Conservation (phyloP, 164 flowering plant species). For the Akebia trifoliata region DNA sequence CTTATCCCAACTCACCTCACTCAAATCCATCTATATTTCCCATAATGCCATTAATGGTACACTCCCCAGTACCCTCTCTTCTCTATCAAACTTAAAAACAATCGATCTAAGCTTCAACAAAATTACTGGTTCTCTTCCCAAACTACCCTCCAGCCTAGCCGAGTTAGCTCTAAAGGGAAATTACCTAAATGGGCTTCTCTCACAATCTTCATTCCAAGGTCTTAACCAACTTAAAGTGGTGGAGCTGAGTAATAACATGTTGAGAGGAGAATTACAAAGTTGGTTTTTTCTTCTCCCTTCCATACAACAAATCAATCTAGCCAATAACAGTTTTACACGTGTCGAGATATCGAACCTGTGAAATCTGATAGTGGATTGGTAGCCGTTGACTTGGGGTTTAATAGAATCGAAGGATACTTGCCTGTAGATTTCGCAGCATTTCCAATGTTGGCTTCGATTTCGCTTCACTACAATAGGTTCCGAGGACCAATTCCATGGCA, state of each 20-base stretch:
- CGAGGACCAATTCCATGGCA: constrained; percentile 64
- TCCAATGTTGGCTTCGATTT: constrained; percentile 51
- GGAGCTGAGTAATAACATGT: constrained; percentile 62
- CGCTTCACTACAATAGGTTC: constrained; percentile 58
- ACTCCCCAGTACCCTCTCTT: constrained; percentile 34
- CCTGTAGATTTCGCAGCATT: constrained; percentile 45
- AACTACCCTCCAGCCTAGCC: constrained; percentile 45
- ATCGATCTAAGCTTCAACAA: constrained; percentile 80
- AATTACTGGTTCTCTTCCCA: constrained; percentile 55
- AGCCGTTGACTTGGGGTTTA: constrained; percentile 81
- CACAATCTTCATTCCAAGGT: constrained; percentile 38
- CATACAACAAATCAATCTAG: constrained; percentile 62
- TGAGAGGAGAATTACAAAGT: constrained; percentile 37
- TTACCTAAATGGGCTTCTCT: constrained; percentile 45
- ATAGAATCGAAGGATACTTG: constrained; percentile 45
- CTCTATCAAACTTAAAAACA: constrained; percentile 28
- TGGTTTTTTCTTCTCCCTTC: constrained; percentile 70
- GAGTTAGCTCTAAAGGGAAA: constrained; percentile 58
- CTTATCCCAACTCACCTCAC: constrained; percentile 34
- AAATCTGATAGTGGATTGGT: constrained; percentile 37
- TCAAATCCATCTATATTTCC: constrained; percentile 52
- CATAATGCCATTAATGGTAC: constrained; percentile 52
- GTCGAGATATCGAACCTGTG: constrained; percentile 43
- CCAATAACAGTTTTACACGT: constrained; percentile 62
- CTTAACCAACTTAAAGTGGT: constrained; percentile 45